These are phyloP conservation scores for Hibiscus mutabilis DNA, from an alignment of 345 rosid species.

Conservation along the genomic window DNA sequence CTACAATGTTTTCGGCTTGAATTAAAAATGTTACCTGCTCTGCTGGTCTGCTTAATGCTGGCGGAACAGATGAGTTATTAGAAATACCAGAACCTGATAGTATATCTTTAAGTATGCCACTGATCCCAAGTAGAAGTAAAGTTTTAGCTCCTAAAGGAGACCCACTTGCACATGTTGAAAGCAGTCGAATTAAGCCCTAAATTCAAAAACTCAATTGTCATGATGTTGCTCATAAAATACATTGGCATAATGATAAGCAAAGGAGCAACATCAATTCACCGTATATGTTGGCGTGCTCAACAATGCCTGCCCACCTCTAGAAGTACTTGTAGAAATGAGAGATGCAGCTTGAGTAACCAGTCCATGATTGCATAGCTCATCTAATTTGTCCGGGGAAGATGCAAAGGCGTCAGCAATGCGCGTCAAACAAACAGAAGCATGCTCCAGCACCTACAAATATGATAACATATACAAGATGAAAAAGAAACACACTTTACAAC, in stretches of 20 bases:
- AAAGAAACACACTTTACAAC: neutral
- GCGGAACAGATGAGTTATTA: slow-evolving; percentile 74
- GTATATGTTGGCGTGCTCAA: slow-evolving; percentile 87
- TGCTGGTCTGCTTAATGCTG: slow-evolving; percentile 87
- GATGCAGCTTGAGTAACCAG: slow-evolving; percentile 94
- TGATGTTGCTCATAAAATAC: slow-evolving; percentile 14
- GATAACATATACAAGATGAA: slow-evolving; percentile 8
- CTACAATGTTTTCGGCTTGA: slow-evolving; percentile 7
- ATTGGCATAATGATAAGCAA: slow-evolving; percentile 4
- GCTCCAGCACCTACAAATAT: slow-evolving; percentile 77
- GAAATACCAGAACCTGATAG: slow-evolving; percentile 83
- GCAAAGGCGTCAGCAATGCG: slow-evolving; percentile 98
- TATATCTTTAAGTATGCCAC: slow-evolving; percentile 89
- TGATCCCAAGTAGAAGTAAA: slow-evolving; percentile 84
- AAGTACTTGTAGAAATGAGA: slow-evolving; percentile 85
- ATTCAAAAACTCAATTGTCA: slow-evolving; percentile 22
- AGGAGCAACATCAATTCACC: slow-evolving; percentile 31
- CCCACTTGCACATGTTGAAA: slow-evolving; percentile 97
- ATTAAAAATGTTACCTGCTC: slow-evolving; percentile 66
- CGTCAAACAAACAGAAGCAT: slow-evolving; percentile 95
- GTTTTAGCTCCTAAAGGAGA: slow-evolving; percentile 94
- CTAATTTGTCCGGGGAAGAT: slow-evolving; percentile 79
- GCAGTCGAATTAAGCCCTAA: slow-evolving; percentile 93
- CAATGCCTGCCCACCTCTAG: slow-evolving; percentile 96
- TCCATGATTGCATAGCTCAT: slow-evolving; percentile 93